phyloP scores from a whole-genome alignment of 148 eudicot species.

The Chenopodium quinoa region DNA sequence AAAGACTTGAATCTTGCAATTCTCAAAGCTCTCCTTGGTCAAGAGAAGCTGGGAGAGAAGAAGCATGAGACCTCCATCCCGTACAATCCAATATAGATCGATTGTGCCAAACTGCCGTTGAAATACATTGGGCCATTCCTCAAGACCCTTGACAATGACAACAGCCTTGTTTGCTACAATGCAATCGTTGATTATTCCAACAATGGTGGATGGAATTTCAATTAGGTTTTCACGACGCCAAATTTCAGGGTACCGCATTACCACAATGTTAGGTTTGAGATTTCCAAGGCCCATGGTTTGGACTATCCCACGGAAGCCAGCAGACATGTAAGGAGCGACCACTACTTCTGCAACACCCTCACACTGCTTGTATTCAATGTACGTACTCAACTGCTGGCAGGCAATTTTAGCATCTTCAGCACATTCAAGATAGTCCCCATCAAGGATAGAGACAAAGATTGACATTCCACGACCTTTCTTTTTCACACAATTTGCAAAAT shows the following conservation, averaged over 20 bases:
- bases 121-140: slow-evolving; percentile 95
- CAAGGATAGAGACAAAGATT: slow-evolving; percentile 80
- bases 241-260: slow-evolving; percentile 92
- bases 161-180: slow-evolving; percentile 98
- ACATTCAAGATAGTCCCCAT: slow-evolving; percentile 86
- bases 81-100: slow-evolving; percentile 95
- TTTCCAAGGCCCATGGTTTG: slow-evolving; percentile 99
- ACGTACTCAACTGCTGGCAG: slow-evolving; percentile 70
- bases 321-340: slow-evolving; percentile 92
- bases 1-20: slow-evolving; percentile 96
- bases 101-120: slow-evolving; percentile 93
- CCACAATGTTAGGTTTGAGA: slow-evolving; percentile 94
- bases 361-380: slow-evolving; percentile 87
- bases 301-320: slow-evolving; percentile 81
- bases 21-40: slow-evolving; percentile 89
- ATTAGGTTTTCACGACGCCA: slow-evolving; percentile 94
- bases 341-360: slow-evolving; percentile 98
- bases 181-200: slow-evolving; percentile 90
- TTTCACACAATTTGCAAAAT: slow-evolving; percentile 98
- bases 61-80: slow-evolving; percentile 99
- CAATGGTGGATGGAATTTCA: slow-evolving; percentile 90
- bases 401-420: slow-evolving; percentile 94
- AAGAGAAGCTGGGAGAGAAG: slow-evolving; percentile 94
- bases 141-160: slow-evolving; percentile 94
- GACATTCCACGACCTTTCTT: slow-evolving; percentile 99